Conservation (phyloP, 345 rosid species). For the Eucalyptus rudis region DNA sequence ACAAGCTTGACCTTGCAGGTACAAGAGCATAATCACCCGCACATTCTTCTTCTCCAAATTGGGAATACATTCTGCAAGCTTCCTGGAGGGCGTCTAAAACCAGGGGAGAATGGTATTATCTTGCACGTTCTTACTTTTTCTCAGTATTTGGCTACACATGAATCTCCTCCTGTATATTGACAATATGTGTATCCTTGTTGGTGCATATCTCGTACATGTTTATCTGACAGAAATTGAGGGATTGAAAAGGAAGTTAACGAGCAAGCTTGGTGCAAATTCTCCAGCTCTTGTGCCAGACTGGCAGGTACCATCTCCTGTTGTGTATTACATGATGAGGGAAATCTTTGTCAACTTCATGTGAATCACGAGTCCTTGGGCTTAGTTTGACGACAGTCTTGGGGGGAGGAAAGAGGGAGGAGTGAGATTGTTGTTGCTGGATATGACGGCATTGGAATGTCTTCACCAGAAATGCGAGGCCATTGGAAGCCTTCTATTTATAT, state of each 20-base stretch:
- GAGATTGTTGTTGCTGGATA: background rate
- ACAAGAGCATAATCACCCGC: slow-evolving; percentile 96
- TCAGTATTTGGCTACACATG: background rate
- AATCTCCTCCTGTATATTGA: background rate
- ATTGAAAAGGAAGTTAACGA: slow-evolving; percentile 81
- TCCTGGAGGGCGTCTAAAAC: slow-evolving; percentile 94
- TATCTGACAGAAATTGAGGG: slow-evolving; percentile 69
- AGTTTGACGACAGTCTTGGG: background rate
- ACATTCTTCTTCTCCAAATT: slow-evolving; percentile 90
- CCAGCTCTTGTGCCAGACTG: slow-evolving; percentile 84
- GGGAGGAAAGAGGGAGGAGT: background rate
- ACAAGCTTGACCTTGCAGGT: slow-evolving; percentile 39
- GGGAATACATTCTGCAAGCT: slow-evolving; percentile 98
- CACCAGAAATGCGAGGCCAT: background rate
- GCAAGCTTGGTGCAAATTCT: slow-evolving; percentile 96
- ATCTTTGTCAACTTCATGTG: background rate
- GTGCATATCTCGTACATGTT: background rate
- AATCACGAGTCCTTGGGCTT: background rate
- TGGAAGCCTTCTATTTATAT: background rate
- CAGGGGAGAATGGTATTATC: slow-evolving; percentile 83
- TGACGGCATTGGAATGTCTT: background rate
- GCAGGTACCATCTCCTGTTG: slow-evolving; percentile 44
- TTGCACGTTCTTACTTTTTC: background rate
- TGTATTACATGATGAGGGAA: background rate
- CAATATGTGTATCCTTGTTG: background rate